Percentiles rank a stretch among this genome's conserved stretches.
Evolutionary conservation across 495 filamentous ascomycete genomes (phyloP).

Genomic region (Aspergillus hancockii): DNA sequence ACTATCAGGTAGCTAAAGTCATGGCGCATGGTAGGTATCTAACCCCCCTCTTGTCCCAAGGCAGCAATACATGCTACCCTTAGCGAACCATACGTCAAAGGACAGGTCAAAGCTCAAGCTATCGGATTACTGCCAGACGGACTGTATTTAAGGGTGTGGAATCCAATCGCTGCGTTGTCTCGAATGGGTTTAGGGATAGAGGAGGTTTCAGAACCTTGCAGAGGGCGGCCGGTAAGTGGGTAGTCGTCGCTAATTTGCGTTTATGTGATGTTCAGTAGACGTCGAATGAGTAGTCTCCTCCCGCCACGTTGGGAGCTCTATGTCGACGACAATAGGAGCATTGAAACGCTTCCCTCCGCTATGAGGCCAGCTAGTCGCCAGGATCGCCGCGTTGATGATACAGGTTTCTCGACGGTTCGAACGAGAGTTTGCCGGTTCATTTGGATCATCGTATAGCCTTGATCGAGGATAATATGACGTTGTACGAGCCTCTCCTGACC

Average conservation of each 20-base stretch:
- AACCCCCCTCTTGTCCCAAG: conserved; percentile 8
- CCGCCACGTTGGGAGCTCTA: conserved; percentile 66
- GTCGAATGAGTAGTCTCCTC: conserved; percentile 2
- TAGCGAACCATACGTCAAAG: conserved; percentile 12
- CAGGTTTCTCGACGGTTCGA: conserved; percentile 65
- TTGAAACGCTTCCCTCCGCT: conserved; percentile 60
- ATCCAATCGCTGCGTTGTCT: conserved; percentile 11
- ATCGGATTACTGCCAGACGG: conserved; percentile 4
- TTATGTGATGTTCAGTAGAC: neutral
- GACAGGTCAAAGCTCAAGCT: conserved; percentile 22
- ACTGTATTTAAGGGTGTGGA: conserved; percentile 1
- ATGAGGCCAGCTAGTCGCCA: conserved; percentile 67
- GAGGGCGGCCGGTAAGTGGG: neutral
- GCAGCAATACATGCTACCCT: conserved; percentile 13
- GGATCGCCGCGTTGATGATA: conserved; percentile 74
- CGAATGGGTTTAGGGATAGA: conserved; percentile 1
- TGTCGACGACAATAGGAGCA: conserved; percentile 76
- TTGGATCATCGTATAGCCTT: conserved; percentile 7
- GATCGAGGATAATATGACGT: conserved; percentile 15
- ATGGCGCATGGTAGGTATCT: neutral
- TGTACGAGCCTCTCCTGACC: neutral
- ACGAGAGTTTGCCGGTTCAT: neutral
- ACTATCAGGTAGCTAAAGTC: neutral
- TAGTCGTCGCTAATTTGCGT: neutral
- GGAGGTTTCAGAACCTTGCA: conserved; percentile 2